Evolutionary conservation across 441 rosid genomes (phyloP).

Genomic region (Croton laevigatus): DNA sequence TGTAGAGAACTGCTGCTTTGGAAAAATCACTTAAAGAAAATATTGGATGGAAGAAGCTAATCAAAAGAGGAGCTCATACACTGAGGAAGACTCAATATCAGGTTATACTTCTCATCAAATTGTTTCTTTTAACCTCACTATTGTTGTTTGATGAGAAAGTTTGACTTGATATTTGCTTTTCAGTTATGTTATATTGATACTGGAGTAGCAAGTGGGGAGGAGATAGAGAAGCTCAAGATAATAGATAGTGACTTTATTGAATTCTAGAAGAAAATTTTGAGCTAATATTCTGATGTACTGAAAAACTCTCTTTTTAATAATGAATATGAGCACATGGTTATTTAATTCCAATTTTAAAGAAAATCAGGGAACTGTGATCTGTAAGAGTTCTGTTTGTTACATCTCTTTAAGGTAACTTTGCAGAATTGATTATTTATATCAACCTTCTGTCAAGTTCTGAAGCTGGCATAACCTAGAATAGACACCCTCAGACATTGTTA

Average conservation of each 20-base stretch:
- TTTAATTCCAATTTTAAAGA: not conserved
- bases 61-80: conserved; percentile 73
- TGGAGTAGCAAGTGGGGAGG: conserved; percentile 61
- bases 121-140: conserved; percentile 5
- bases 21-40: conserved; percentile 58
- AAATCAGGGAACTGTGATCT: conserved; percentile 2
- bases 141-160: conserved; percentile 13
- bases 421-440: not conserved
- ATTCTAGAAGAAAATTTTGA: conserved; percentile 34
- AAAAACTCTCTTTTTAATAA: not conserved
- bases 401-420: not conserved
- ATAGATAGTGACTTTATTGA: conserved; percentile 51
- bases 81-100: conserved; percentile 62
- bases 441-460: conserved; percentile 29
- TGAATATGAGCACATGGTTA: not conserved
- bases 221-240: conserved; percentile 74
- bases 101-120: conserved; percentile 34
- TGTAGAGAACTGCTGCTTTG: conserved; percentile 53
- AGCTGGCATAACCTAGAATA: conserved; percentile 46
- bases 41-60: conserved; percentile 56
- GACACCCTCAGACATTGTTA: conserved; percentile 36
- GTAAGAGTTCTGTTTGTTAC: not conserved
- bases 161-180: conserved; percentile 24
- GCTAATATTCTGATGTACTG: conserved; percentile 1
- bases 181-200: conserved; percentile 75